These are phyloP conservation scores for Wickerhamiella brachini DNA, from an alignment of 805 yeast species.

Conservation along the genomic window DNA sequence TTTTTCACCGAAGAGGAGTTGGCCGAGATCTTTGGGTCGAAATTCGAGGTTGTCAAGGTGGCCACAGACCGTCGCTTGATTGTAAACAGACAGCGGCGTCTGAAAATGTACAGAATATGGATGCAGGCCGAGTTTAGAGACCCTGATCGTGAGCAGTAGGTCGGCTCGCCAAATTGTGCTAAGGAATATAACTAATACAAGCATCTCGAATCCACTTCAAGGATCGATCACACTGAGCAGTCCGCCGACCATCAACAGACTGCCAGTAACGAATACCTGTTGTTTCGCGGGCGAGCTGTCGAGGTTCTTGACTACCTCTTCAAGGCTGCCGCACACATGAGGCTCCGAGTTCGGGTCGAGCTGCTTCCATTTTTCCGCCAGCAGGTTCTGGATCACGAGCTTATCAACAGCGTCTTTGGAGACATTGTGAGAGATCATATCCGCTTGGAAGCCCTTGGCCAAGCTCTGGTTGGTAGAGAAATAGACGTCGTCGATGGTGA, in stretches of 20 bases:
- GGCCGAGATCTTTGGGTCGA: constrained; percentile 50
- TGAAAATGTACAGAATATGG: constrained; percentile 97
- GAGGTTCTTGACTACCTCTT: constrained; percentile 48
- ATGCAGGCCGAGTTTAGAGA: constrained; percentile 67
- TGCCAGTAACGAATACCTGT: constrained; percentile 86
- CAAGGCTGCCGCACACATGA: constrained; percentile 59
- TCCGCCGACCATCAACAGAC: constrained; percentile 90
- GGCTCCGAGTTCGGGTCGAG: constrained; percentile 29
- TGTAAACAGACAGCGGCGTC: constrained; percentile 80
- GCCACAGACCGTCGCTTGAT: constrained; percentile 84
- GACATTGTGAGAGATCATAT: constrained; percentile 73
- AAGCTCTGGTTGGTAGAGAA: constrained; percentile 90
- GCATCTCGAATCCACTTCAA: neutral
- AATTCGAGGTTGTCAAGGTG: constrained; percentile 56
- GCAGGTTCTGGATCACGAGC: constrained; percentile 63
- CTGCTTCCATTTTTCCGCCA: constrained; percentile 56
- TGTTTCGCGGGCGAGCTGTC: constrained; percentile 27
- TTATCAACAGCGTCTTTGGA: constrained; percentile 65
- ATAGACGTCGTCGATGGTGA: constrained; percentile 29
- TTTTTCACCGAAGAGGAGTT: constrained; percentile 93
- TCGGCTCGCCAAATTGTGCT: neutral
- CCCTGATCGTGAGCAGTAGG: constrained; percentile 1
- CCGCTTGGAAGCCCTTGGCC: constrained; percentile 66
- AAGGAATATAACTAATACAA: no score
- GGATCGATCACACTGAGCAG: constrained; percentile 67